Conservation (phyloP, 768 basidiomycete species). For the Pisolithus tinctorius region DNA sequence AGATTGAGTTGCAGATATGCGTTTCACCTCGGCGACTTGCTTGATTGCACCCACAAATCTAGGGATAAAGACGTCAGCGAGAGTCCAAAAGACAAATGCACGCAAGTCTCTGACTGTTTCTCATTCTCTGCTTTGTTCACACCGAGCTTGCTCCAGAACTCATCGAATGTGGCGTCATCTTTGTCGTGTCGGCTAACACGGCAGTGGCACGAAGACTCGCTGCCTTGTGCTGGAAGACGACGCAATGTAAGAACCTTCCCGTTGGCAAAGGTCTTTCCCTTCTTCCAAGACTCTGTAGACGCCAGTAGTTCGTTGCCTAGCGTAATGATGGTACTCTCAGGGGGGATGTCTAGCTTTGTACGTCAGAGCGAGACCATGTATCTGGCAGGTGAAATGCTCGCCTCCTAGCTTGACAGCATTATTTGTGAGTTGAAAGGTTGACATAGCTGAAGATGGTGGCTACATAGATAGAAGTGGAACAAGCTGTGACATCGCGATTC, state of each 20-base stretch:
- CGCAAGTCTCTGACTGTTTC: slow-evolving; percentile 42
- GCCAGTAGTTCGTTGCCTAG: slow-evolving; percentile 52
- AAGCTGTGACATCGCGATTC: too few relatives aligned
- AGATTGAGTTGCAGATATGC: slow-evolving; percentile 53
- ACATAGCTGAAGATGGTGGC: too few relatives aligned
- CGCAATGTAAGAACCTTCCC: slow-evolving; percentile 49
- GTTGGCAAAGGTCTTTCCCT: slow-evolving; percentile 55
- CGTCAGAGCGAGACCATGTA: background rate
- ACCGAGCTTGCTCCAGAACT: slow-evolving; percentile 65
- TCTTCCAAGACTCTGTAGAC: slow-evolving; percentile 54
- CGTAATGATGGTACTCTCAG: slow-evolving; percentile 49
- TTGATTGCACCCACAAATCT: slow-evolving; percentile 65
- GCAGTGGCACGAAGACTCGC: slow-evolving; percentile 62
- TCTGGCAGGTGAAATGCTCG: slow-evolving; percentile 11
- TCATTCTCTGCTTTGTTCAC: slow-evolving; percentile 63
- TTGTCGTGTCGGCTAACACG: slow-evolving; percentile 58
- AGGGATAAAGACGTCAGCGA: background rate
- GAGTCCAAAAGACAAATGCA: background rate
- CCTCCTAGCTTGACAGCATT: slow-evolving; percentile 34
- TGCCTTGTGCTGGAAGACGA: slow-evolving; percentile 44
- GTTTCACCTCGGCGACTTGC: slow-evolving; percentile 56
- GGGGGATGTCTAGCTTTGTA: slow-evolving; percentile 45
- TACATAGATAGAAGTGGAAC: too few relatives aligned
- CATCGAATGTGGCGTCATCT: slow-evolving; percentile 66
- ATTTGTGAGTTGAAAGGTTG: slow-evolving; percentile 32